Evolutionary conservation across 2,329 filamentous ascomycete genomes (phyloP), one percentile per base, ranked within the genome.

Genomic region (Monilinia laxa): DNA sequence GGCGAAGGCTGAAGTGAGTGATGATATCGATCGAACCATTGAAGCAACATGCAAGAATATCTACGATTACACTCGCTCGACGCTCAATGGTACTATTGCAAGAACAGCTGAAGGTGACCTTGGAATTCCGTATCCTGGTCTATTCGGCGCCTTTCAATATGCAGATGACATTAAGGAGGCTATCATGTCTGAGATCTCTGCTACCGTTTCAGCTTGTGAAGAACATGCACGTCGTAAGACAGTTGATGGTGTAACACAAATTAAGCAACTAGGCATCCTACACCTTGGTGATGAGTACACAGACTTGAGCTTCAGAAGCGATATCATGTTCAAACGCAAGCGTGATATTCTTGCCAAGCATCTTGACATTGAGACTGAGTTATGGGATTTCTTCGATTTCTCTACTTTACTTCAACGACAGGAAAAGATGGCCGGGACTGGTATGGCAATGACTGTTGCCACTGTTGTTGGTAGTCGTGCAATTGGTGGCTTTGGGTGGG

Each of bases 381-480:
- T 97, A 0, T 90, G 85, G 85, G 95, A 99, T 80, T 98, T 99
- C 82, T 91, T 99, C 74, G 95, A 99, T 78, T 83, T 93, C 77
- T 84, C 87, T 23, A 90, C 87, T 14, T 80, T 98, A 7, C 84
- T 96, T 81, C 92, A 97, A 75, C 85, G 88, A 64, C 94, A 98
- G 77, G 95, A 99, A 79, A 99, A 98, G 83, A 84, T 96, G 66
- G 93, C 94, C 7, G 92, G 94, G 51, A 96, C 93, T 3, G 91
- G 95, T 70, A 93, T 99, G 90, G 95, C 94, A 7, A 84, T 99
- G 75, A 99, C 95, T 1, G 85, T 97, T 47, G 91, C 91, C 12
- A 93, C 92, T 66, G 92, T 96, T 2, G 82, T 98, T 5, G 92
- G 94, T 66, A 87, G 90, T 59, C 86, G 92, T 58, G 83, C 95